Conservation (phyloP, 345 rosid species). For the Bretschneidera sinensis region DNA sequence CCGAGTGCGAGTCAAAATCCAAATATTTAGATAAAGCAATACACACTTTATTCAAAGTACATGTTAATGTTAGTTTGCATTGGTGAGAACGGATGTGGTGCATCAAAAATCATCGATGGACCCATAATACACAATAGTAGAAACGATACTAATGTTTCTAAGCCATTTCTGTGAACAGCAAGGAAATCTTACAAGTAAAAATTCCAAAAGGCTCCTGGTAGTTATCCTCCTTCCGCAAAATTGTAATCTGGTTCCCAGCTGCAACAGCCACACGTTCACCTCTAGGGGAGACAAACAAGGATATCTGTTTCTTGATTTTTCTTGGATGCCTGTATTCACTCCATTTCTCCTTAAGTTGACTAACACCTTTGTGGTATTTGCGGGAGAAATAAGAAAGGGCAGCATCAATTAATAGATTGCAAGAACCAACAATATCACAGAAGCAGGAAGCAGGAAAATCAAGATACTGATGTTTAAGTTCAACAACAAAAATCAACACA, state of each 20-base stretch:
- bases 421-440: no score
- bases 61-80: no score
- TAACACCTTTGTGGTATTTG: constrained; percentile 44
- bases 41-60: no score
- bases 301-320: constrained; percentile 34
- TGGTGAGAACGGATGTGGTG: no score
- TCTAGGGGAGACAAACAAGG: constrained; percentile 64
- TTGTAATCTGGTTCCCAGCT: constrained; percentile 60
- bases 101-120: background rate
- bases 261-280: constrained; percentile 85
- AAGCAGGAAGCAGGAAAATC: no score
- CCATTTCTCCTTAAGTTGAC: constrained; percentile 68
- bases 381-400: constrained; percentile 2
- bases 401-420: no score
- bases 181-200: constrained; percentile 49
- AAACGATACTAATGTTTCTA: no score
- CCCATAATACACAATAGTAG: background rate
- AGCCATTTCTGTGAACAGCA: background rate
- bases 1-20: no score
- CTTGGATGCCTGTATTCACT: constrained; percentile 37
- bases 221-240: constrained; percentile 68
- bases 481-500: no score
- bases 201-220: constrained; percentile 59
- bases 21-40: no score
- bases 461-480: no score